phyloP scores from a whole-genome alignment of 345 rosid genomes.

The Raphanus raphanistrum region DNA sequence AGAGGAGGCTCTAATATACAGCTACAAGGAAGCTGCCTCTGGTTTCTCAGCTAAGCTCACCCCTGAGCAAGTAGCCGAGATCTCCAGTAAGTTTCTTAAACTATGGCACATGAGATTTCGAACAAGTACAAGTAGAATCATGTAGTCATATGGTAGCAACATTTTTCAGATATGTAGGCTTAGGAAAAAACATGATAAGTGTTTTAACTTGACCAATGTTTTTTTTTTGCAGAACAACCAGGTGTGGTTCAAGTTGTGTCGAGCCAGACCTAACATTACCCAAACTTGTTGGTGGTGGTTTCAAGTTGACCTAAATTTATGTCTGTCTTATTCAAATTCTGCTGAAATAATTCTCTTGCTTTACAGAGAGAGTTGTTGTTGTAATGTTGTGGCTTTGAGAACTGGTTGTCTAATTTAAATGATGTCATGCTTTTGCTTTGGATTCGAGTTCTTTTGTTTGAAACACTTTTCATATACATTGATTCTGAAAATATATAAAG shows the following conservation, averaged over 20 bases:
- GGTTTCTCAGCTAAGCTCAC: slow-evolving; percentile 94
- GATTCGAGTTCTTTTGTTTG: not conserved
- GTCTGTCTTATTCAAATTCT: slow-evolving; percentile 20
- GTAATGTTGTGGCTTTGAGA: slow-evolving; percentile 5
- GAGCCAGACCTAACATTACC: slow-evolving; percentile 65
- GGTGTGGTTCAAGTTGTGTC: slow-evolving; percentile 89
- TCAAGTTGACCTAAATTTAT: slow-evolving; percentile 23
- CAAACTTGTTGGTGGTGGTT: slow-evolving; percentile 33
- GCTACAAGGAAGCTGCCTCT: slow-evolving; percentile 76
- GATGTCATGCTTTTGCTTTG: slow-evolving; percentile 11
- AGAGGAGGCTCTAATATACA: slow-evolving; percentile 68
- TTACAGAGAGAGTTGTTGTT: slow-evolving; percentile 13
- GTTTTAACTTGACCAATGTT: not conserved
- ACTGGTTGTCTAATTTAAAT: slow-evolving; percentile 19
- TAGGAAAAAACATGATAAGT: not conserved
- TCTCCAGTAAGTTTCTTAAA: slow-evolving; percentile 51
- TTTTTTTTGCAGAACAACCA: slow-evolving; percentile 58
- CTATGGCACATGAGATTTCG: not conserved
- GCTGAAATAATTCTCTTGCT: not conserved
- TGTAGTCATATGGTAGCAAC: not conserved
- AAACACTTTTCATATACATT: not conserved
- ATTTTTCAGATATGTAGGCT: not conserved
- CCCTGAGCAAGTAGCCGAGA: slow-evolving; percentile 65
- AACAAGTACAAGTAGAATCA: not conserved
- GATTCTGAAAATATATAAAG: not conserved